phyloP scores from a whole-genome alignment of 306 rosid genomes.

The Cucurbita ficifolia region DNA sequence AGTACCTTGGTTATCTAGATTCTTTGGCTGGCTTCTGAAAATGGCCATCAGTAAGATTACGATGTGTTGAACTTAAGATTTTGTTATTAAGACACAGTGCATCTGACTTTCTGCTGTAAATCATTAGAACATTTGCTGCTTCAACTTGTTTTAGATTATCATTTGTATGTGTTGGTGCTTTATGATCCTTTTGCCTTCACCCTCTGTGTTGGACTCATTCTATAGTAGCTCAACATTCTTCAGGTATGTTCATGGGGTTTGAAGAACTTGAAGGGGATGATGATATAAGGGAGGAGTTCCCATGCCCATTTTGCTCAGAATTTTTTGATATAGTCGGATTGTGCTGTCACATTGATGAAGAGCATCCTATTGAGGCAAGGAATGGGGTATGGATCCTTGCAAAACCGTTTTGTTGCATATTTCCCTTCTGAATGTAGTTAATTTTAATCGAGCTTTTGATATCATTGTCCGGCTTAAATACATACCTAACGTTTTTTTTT shows the following conservation, averaged over 20 bases:
- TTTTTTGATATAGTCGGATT: constrained; percentile 85
- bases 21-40: neutral
- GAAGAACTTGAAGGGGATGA: constrained; percentile 81
- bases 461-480: neutral
- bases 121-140: neutral
- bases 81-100: neutral
- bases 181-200: neutral
- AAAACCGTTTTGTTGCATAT: neutral
- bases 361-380: constrained; percentile 72
- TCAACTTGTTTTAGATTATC: neutral
- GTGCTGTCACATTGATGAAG: constrained; percentile 97
- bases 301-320: constrained; percentile 86
- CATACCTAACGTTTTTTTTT: neutral
- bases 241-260: constrained; percentile 81
- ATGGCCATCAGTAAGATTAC: neutral
- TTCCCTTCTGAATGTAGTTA: neutral
- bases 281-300: constrained; percentile 76
- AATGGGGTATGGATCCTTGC: constrained; percentile 57
- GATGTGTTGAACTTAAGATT: neutral
- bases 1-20: neutral
- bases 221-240: constrained; percentile 22
- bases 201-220: neutral
- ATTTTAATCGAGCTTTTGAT: neutral
- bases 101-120: neutral
- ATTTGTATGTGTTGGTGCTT: neutral